phyloP scores from a whole-genome alignment of 352 stramenopile species.

The Phytophthora capsici region DNA sequence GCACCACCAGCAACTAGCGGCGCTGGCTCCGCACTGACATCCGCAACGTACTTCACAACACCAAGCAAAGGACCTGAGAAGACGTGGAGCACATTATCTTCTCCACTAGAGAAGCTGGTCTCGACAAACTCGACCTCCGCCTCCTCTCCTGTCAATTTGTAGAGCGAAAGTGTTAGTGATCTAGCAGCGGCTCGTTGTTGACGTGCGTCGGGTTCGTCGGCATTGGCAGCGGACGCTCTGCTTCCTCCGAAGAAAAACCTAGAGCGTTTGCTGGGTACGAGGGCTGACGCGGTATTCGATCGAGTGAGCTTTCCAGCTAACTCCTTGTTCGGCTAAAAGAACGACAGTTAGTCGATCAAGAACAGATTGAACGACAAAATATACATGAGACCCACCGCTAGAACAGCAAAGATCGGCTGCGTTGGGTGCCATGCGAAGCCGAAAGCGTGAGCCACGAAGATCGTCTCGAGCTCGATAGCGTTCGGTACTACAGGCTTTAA shows the following conservation, averaged over 20 bases:
- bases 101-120: conserved; percentile 51
- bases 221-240: conserved; percentile 32
- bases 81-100: conserved; percentile 70
- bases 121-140: conserved; percentile 62
- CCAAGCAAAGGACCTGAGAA: conserved; percentile 77
- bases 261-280: conserved; percentile 48
- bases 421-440: conserved; percentile 70
- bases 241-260: conserved; percentile 77
- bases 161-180: conserved; percentile 38
- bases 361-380: neutral
- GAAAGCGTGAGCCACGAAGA: conserved; percentile 69
- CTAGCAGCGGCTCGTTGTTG: conserved; percentile 48
- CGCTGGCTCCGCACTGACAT: conserved; percentile 21
- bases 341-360: neutral
- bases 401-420: conserved; percentile 51
- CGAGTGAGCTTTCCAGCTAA: conserved; percentile 33
- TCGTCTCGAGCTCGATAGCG: conserved; percentile 57
- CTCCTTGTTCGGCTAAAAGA: conserved; percentile 61
- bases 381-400: conserved; percentile 46
- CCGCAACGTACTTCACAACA: conserved; percentile 61
- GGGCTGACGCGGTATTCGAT: conserved; percentile 43
- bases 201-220: conserved; percentile 38
- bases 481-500: conserved; percentile 74
- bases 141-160: conserved; percentile 40
- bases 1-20: conserved; percentile 19